Evolutionary conservation across 2,329 filamentous ascomycete genomes (phyloP), one percentile per base, ranked within the genome.

Genomic region (Hypoxylon rubiginosum): DNA sequence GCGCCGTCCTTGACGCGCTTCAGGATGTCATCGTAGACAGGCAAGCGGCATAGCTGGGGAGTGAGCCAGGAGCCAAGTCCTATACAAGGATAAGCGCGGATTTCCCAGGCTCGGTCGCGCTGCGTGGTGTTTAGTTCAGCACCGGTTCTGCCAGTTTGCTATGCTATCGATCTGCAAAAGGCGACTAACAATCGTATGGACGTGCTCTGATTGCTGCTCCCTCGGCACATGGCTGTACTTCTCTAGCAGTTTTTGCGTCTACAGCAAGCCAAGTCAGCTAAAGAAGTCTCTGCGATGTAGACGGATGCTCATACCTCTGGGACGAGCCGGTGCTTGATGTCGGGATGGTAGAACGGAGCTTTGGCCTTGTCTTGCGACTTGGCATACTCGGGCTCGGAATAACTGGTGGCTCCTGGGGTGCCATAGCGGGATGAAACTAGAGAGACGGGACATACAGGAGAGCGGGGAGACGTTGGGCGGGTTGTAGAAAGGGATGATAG

Each of bases 11-110:
- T 65, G 43, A 65, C 43, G 1, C 61, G 59, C 3, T 32, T 28
- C 28, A 62, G 26, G 45, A 58, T 63, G 6, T 54, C 48, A 17
- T 32, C 39, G 39, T 58, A 58, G 46, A 55, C 34, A 10, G 53
- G 53, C 11, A 55, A 41, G 7, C 48, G 53, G n/a, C 58, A 45
- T 19, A 66, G 36, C 52, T 58, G 53, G 9, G 53, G 53, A 28
- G 53, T 56, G 28, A 56, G 41, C 24, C 26, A 56, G 39, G 53
- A 56, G 41, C 53, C 53, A 26, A 56, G 39, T 15, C 63, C 52
- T 48, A 60, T 69, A 39, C 67, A 69, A 8, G 67, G 67, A 32
- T 64, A 69, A 3, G 60, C 60, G 3, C 67, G 64, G n/a, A 67
- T 60, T 11, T 67, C 53, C 67, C 67, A 69, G n/a, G 64, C 60